Evolutionary conservation across 1,284 basidiomycete species (phyloP).

Genomic region (Fomitopsis pinicola): DNA sequence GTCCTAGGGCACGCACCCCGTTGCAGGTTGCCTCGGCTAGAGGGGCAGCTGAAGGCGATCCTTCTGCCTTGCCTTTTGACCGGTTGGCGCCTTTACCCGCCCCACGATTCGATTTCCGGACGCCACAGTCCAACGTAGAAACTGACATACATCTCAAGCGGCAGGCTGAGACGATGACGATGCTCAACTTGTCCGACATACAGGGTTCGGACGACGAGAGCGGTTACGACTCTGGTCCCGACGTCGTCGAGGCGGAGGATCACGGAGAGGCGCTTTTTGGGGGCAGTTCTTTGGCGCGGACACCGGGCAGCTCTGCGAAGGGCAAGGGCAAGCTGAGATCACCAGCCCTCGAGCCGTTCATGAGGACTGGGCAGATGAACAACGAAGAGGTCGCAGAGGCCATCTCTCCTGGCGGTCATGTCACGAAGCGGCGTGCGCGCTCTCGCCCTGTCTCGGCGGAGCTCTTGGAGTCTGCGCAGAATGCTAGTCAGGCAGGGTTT

Average conservation of each 20-base stretch:
- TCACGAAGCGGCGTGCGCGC: constrained; percentile 65
- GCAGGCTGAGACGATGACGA: constrained; percentile 64
- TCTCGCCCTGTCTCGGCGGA: constrained; percentile 66
- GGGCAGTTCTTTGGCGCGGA: constrained; percentile 10
- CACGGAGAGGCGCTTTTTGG: constrained; percentile 19
- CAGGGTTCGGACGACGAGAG: constrained; percentile 40
- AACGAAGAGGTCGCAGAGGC: constrained; percentile 57
- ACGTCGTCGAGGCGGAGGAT: constrained; percentile 35
- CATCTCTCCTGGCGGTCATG: constrained; percentile 68
- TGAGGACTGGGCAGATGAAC: constrained; percentile 15
- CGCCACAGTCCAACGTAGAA: constrained; percentile 58
- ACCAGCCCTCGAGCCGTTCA: constrained; percentile 15
- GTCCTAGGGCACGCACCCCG: constrained; percentile 29
- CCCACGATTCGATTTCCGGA: constrained; percentile 48
- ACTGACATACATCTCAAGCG: constrained; percentile 56
- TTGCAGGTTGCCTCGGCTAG: constrained; percentile 26
- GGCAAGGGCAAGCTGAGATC: constrained; percentile 31
- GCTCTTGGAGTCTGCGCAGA: constrained; percentile 46
- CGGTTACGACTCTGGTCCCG: constrained; percentile 45
- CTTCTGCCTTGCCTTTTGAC: constrained; percentile 38
- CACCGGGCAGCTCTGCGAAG: constrained; percentile 27
- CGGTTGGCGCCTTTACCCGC: constrained; percentile 61
- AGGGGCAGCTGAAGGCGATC: constrained; percentile 16
- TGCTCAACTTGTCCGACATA: constrained; percentile 56
- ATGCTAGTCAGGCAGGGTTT: constrained; percentile 23